These are phyloP conservation scores for Fagus crenata DNA, from an alignment of 306 rosid species.

Conservation along the genomic window DNA sequence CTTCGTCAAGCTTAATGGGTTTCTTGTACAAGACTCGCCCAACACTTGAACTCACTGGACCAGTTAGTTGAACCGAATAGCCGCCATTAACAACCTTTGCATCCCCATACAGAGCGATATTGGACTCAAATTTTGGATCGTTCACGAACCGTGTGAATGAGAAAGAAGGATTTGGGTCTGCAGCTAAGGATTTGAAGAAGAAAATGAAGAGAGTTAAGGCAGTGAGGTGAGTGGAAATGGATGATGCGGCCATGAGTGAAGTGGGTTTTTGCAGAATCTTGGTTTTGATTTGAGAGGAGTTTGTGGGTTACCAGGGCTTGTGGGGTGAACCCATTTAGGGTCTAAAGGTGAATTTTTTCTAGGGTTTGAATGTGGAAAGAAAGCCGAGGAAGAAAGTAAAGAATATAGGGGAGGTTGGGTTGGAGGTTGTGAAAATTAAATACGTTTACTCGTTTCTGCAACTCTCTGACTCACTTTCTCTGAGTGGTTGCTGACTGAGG, in stretches of 20 bases:
- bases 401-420: slow-evolving; percentile 55
- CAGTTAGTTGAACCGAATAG: slow-evolving; percentile 56
- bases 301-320: slow-evolving; percentile 34
- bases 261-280: slow-evolving; percentile 50
- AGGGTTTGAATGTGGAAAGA: slow-evolving; percentile 61
- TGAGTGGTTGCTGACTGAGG: slow-evolving; percentile 54
- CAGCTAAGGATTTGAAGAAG: slow-evolving; percentile 45
- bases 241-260: slow-evolving; percentile 61
- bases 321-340: slow-evolving; percentile 52
- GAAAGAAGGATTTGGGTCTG: slow-evolving; percentile 49
- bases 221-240: slow-evolving; percentile 36
- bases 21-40: slow-evolving; percentile 64
- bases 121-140: slow-evolving; percentile 54
- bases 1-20: slow-evolving; percentile 63
- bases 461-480: slow-evolving; percentile 43
- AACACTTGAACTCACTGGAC: slow-evolving; percentile 39
- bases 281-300: slow-evolving; percentile 25
- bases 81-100: slow-evolving; percentile 60
- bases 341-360: slow-evolving; percentile 38
- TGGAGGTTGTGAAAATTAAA: slow-evolving; percentile 79
- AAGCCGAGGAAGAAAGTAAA: slow-evolving; percentile 59
- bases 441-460: slow-evolving; percentile 51
- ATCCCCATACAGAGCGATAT: slow-evolving; percentile 60
- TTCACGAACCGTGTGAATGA: slow-evolving; percentile 57
- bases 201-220: slow-evolving; percentile 44